Conservation (phyloP, 1,284 basidiomycete species). For the Cutaneotrichosporon cutaneum region DNA sequence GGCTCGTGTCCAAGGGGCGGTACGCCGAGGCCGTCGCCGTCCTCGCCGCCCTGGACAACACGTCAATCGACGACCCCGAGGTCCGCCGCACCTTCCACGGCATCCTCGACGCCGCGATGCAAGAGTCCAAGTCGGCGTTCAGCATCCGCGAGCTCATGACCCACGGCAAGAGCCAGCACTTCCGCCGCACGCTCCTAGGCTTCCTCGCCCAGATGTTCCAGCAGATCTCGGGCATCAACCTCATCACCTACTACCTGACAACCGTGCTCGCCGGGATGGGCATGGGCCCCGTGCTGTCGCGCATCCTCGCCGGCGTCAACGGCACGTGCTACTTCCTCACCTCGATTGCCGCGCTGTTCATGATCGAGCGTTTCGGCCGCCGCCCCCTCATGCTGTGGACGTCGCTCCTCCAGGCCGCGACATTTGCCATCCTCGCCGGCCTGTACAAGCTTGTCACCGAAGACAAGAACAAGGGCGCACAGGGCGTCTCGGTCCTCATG, state of each 20-base stretch:
- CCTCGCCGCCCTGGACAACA: conserved; percentile 29
- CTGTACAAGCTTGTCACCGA: conserved; percentile 33
- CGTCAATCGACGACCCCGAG: conserved; percentile 31
- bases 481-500: conserved; percentile 49
- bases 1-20: conserved; percentile 45
- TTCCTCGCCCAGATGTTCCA: conserved; percentile 52
- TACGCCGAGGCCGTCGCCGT: conserved; percentile 42
- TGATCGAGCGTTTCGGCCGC: conserved; percentile 45
- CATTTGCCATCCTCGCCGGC: conserved; percentile 45
- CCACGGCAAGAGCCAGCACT: conserved; percentile 51
- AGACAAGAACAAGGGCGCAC: conserved; percentile 41
- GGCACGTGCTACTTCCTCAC: conserved; percentile 52
- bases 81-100: conserved; percentile 36
- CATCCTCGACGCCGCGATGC: conserved; percentile 34
- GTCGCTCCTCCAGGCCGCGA: conserved; percentile 30
- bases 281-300: conserved; percentile 36
- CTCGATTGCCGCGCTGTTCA: conserved; percentile 42
- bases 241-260: conserved; percentile 31
- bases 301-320: conserved; percentile 47
- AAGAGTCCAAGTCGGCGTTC: conserved; percentile 27
- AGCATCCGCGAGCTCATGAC: conserved; percentile 40
- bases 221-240: conserved; percentile 48
- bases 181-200: conserved; percentile 53
- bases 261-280: conserved; percentile 42
- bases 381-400: conserved; percentile 47